These are phyloP conservation scores for Aristolochia contorta DNA, from an alignment of 164 flowering plant species.

Conservation along the genomic window DNA sequence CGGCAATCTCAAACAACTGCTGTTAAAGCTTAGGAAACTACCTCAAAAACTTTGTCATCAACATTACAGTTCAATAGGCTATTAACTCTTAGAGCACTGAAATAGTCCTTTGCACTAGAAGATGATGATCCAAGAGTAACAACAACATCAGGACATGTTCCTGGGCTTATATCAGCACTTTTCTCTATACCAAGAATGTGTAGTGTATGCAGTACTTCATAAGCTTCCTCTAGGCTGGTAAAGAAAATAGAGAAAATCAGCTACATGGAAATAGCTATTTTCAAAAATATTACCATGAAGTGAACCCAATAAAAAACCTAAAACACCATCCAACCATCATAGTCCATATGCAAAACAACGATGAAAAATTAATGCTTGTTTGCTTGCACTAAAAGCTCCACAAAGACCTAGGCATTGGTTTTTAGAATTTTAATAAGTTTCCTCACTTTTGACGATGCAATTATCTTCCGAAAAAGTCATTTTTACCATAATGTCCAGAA, in stretches of 20 bases:
- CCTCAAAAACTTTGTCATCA: conserved; percentile 44
- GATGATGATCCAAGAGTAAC: conserved; percentile 45
- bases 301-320: too few species aligned
- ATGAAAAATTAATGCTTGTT: too few species aligned
- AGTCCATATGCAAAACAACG: too few species aligned
- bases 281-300: neutral
- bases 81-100: conserved; percentile 54
- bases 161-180: conserved; percentile 25
- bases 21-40: conserved; percentile 16
- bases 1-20: neutral
- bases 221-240: conserved; percentile 73
- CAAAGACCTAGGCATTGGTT: too few species aligned
- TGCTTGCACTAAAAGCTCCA: too few species aligned
- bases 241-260: conserved; percentile 6
- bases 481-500: too few species aligned
- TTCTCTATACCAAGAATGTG: conserved; percentile 65
- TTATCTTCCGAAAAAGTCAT: too few species aligned
- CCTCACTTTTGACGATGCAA: too few species aligned
- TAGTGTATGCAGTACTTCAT: conserved; percentile 67
- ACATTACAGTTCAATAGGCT: conserved; percentile 50
- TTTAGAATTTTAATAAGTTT: too few species aligned
- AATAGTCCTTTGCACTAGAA: conserved; percentile 47
- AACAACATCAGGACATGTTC: conserved; percentile 37
- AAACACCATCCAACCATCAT: too few species aligned
- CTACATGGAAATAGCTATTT: neutral